These are phyloP conservation scores for Phoenix dactylifera DNA, from an alignment of 176 grass and related monocot species.

Conservation along the genomic window DNA sequence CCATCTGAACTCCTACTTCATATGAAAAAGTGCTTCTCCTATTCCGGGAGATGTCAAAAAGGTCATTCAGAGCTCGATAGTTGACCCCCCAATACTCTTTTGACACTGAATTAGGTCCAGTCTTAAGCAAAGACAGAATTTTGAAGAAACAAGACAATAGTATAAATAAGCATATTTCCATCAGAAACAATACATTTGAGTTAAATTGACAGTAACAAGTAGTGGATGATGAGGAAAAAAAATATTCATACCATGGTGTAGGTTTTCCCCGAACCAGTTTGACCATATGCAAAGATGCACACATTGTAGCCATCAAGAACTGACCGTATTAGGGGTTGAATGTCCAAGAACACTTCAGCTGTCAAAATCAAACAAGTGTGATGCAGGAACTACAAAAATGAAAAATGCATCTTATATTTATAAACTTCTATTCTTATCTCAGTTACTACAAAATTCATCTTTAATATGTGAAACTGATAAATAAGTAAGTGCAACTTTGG, in stretches of 20 bases:
- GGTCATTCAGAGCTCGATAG: constrained; percentile 92
- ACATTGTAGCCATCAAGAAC: constrained; percentile 98
- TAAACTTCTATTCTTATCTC: too few relatives aligned
- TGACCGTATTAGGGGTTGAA: constrained; percentile 83
- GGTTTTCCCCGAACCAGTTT: constrained; percentile 97
- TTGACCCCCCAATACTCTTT: constrained; percentile 99
- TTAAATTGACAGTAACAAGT: neutral
- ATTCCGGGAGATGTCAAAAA: constrained; percentile 74
- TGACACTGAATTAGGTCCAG: constrained; percentile 66
- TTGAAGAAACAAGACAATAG: constrained; percentile 2
- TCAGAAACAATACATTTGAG: too few relatives aligned
- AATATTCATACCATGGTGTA: constrained; percentile 77
- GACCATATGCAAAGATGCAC: constrained; percentile 98
- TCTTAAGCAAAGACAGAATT: constrained; percentile 41
- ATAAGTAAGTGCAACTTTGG: too few relatives aligned
- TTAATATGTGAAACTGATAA: too few relatives aligned
- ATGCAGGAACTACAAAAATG: neutral
- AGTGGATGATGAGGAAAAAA: neutral
- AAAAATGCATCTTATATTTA: too few relatives aligned
- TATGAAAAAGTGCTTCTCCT: constrained; percentile 83
- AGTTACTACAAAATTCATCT: too few relatives aligned
- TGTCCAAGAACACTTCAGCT: constrained; percentile 95
- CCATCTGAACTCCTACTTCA: constrained; percentile 97
- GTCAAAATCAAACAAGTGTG: neutral
- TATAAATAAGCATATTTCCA: too few relatives aligned